These are phyloP conservation scores for Parasitella parasitica DNA, from an alignment of 371 early-diverging fungal species.

Conservation along the genomic window DNA sequence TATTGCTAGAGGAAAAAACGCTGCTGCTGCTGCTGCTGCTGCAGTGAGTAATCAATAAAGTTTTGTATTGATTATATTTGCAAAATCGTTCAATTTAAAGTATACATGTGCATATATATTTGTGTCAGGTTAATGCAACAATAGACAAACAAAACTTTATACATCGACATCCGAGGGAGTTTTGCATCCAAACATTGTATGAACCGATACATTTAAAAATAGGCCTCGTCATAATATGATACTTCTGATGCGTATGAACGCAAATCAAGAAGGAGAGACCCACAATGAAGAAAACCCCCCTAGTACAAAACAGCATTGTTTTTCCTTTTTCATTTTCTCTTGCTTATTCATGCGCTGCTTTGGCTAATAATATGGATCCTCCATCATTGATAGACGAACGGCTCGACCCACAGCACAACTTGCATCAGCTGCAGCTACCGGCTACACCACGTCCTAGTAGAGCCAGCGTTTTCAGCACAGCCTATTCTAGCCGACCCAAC, in stretches of 20 bases:
- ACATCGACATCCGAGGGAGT: too few relatives aligned
- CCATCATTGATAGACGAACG: background rate
- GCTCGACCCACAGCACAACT: background rate
- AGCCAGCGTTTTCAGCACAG: background rate
- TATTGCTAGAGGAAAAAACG: constrained; percentile 56
- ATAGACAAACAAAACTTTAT: too few relatives aligned
- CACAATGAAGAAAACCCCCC: background rate
- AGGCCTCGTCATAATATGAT: background rate
- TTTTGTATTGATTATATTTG: too few relatives aligned
- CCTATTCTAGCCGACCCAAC: background rate
- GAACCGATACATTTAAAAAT: background rate
- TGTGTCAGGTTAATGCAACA: too few relatives aligned
- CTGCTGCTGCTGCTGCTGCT: background rate
- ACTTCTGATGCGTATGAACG: background rate
- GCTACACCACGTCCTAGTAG: background rate
- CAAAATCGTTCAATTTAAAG: too few relatives aligned
- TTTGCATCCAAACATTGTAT: too few relatives aligned
- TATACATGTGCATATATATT: too few relatives aligned
- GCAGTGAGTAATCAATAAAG: background rate
- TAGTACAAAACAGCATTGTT: background rate
- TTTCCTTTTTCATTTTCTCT: background rate
- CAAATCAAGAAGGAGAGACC: background rate
- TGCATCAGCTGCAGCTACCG: background rate
- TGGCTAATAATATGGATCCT: background rate
- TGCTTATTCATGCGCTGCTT: background rate